Conservation (phyloP, 73 alveolate genomes). For the Paramecium sexaurelia region DNA sequence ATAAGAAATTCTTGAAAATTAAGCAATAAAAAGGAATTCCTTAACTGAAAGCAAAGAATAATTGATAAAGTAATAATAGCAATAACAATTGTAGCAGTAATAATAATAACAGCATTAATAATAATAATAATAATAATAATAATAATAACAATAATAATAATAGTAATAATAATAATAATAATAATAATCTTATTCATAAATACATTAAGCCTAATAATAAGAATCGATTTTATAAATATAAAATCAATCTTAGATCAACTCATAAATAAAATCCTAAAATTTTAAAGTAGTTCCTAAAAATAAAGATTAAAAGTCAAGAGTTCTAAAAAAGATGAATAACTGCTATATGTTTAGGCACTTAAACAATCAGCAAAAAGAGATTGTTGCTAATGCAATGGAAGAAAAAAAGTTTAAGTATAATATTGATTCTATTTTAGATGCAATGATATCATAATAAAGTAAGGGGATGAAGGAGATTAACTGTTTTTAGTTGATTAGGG, state of each 20-base stretch:
- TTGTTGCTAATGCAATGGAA: conserved; percentile 77
- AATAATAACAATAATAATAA: background rate
- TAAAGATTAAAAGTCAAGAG: conserved; percentile 64
- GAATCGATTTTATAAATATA: background rate
- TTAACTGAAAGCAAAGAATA: background rate
- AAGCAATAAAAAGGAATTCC: background rate
- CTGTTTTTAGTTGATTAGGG: conserved; percentile 91
- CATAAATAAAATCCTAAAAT: background rate
- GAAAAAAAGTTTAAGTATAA: conserved; percentile 51
- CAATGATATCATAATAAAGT: conserved; percentile 71
- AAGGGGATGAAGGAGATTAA: conserved; percentile 95
- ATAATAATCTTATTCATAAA: background rate
- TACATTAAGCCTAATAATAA: background rate
- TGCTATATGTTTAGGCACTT: conserved; percentile 70
- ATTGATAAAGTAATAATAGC: background rate
- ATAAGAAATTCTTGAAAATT: background rate
- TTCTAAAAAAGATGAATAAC: conserved; percentile 42
- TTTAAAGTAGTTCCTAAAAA: conserved; percentile 61
- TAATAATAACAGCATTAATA: background rate
- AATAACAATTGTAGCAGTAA: background rate
- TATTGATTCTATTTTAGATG: background rate
- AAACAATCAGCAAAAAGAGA: conserved; percentile 67
- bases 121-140: background rate
- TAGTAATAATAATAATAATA: background rate
- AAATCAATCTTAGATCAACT: background rate